These are phyloP conservation scores for Microdochium paspali DNA, from an alignment of 2,329 filamentous ascomycete genomes.

Conservation along the genomic window DNA sequence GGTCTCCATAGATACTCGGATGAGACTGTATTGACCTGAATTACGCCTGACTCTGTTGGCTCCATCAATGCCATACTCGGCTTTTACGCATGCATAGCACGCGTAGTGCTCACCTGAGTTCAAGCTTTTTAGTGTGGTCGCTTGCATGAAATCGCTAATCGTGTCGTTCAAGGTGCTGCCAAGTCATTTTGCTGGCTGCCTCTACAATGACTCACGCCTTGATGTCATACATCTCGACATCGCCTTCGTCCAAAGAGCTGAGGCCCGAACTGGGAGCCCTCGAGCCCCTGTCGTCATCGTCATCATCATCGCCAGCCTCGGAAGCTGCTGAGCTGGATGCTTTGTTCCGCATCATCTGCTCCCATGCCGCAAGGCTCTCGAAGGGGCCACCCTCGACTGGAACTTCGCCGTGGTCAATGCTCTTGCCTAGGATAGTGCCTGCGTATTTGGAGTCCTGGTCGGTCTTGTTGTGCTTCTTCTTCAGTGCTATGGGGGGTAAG, in stretches of 20 bases:
- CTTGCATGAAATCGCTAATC: too few species aligned
- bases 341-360: constrained; percentile 23
- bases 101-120: too few species aligned
- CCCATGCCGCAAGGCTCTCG: constrained; percentile 60
- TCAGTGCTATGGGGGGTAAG: constrained; percentile 44
- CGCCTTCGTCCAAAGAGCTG: constrained; percentile 43
- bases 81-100: too few species aligned
- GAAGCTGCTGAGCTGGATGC: neutral
- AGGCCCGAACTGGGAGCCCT: constrained; percentile 44
- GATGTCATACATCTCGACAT: constrained; percentile 29
- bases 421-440: constrained; percentile 72
- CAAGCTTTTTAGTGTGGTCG: too few species aligned
- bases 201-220: neutral
- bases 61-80: too few species aligned
- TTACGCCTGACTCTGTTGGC: too few species aligned
- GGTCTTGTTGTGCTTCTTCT: constrained; percentile 86
- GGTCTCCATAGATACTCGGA: too few species aligned
- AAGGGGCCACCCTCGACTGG: constrained; percentile 69
- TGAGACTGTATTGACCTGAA: too few species aligned
- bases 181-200: too few species aligned
- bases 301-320: constrained; percentile 15
- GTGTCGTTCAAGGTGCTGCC: too few species aligned
- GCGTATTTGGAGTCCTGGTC: constrained; percentile 80
- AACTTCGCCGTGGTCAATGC: constrained; percentile 60
- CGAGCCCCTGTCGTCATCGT: constrained; percentile 17